A percentile compares a stretch with the other conserved stretches of the same genome.
Conservation (phyloP, 1,284 basidiomycete species). For the Papiliotrema flavescens region DNA sequence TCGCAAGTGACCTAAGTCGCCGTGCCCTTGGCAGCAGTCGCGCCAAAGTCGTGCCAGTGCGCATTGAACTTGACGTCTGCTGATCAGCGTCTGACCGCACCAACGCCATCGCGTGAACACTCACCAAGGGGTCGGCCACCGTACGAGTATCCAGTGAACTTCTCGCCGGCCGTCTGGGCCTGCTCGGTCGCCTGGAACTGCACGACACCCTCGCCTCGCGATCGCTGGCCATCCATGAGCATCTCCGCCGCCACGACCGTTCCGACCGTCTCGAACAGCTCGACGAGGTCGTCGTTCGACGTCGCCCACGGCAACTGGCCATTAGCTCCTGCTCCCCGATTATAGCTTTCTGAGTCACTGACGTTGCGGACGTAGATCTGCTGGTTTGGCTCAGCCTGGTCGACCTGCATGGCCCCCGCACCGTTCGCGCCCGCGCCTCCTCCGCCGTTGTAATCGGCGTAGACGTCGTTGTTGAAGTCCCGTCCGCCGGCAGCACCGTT, state of each 20-base stretch:
- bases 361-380: constrained; percentile 98
- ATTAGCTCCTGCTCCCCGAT: neutral
- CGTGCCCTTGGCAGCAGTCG: constrained; percentile 70
- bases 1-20: too few relatives aligned
- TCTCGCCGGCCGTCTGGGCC: constrained; percentile 90
- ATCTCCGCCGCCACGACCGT: constrained; percentile 92
- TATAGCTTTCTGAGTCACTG: constrained; percentile 48
- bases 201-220: constrained; percentile 90
- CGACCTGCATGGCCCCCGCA: constrained; percentile 28
- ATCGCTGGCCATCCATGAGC: constrained; percentile 80
- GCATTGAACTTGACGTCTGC: constrained; percentile 86
- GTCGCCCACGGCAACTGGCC: constrained; percentile 92
- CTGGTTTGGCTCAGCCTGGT: constrained; percentile 71
- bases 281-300: constrained; percentile 96
- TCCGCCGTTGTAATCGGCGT: constrained; percentile 50
- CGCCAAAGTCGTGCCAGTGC: constrained; percentile 84
- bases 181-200: constrained; percentile 85
- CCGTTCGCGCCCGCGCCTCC: constrained; percentile 42
- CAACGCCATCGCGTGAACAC: constrained; percentile 23
- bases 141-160: constrained; percentile 88
- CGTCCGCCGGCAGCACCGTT: constrained; percentile 49
- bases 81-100: constrained; percentile 5
- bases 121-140: constrained; percentile 79
- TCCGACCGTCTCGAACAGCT: constrained; percentile 96
- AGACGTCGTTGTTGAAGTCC: constrained; percentile 44